Evolutionary conservation across 805 yeast species (phyloP), one percentile per base, ranked within the genome.

Genomic region (Candida maesae): DNA sequence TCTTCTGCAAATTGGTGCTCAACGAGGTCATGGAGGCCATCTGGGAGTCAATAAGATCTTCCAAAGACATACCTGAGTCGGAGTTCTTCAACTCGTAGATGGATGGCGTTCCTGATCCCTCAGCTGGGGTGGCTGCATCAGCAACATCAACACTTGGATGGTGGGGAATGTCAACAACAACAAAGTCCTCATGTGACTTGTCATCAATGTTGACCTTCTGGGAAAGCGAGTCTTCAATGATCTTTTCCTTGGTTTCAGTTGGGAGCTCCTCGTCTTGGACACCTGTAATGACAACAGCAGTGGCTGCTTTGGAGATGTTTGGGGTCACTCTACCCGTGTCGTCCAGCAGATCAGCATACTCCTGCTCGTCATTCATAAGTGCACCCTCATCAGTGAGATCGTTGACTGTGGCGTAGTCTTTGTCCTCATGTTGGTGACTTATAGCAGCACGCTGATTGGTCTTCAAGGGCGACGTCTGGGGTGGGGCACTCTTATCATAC

Each of bases 291-390:
- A 41, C 43, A 11, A 46, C 49, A 9, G 44, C 38, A 10, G 42
- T 13, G 6, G 44, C 18, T 3, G 26, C 33, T 16, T 37, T 39
- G 7, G 53, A 45, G 3, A 43, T 45, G 20, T 41, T 43, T 6
- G 41, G 36, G 51, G 71, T 78, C 35, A 78, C 64, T 36, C 71
- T 67, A 2, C 84, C 86, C 35, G 67, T 65, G 11, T 67, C 66
- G 50, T 79, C 83, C 52, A 79, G 59, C 35, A 76, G 65, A 16
- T 65, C 60, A 19, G 71, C 79, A 50, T 79, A 70, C 46, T 70
- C 74, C 49, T 71, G 80, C 40, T 78, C 83, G 36, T 74, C 81
- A 46, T 74, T 48, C 51, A 78, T 57, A 6, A 79, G 60, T 4
- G 81, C 81, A 29, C 81, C 75, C 33, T 77, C 74, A 8, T 58